These are phyloP conservation scores for Coniella lustricola DNA, from an alignment of 2,329 filamentous ascomycete genomes.

Conservation along the genomic window DNA sequence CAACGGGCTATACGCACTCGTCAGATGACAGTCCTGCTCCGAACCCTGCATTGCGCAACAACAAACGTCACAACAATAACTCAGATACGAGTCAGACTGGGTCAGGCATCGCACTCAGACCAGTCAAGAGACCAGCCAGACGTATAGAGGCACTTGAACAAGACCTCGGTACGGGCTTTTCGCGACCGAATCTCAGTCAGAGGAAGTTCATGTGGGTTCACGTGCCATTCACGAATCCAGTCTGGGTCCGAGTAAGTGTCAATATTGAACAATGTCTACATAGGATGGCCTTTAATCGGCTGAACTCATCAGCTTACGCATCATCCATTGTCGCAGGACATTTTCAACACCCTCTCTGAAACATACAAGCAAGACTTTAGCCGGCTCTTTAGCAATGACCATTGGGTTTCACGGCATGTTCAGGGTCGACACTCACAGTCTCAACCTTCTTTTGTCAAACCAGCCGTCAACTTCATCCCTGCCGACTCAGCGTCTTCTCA, in stretches of 20 bases:
- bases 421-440: constrained; percentile 32
- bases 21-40: constrained; percentile 12
- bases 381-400: constrained; percentile 33
- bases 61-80: neutral
- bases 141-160: constrained; percentile 19
- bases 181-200: constrained; percentile 29
- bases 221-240: constrained; percentile 48
- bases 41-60: neutral
- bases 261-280: constrained; percentile 4
- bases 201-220: constrained; percentile 54
- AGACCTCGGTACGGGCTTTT: constrained; percentile 33
- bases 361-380: constrained; percentile 32
- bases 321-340: no score
- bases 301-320: no score
- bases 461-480: constrained; percentile 30
- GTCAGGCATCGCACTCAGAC: neutral
- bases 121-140: constrained; percentile 5
- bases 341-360: constrained; percentile 37
- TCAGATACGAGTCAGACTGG: constrained; percentile 1
- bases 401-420: constrained; percentile 34
- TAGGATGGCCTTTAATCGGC: no score
- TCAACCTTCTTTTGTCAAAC: constrained; percentile 33
- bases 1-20: constrained; percentile 21
- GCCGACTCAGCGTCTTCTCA: constrained; percentile 24
- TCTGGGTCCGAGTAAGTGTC: constrained; percentile 46